Evolutionary conservation across 2,329 filamentous ascomycete species (phyloP).

Genomic region (Exophiala sp.): DNA sequence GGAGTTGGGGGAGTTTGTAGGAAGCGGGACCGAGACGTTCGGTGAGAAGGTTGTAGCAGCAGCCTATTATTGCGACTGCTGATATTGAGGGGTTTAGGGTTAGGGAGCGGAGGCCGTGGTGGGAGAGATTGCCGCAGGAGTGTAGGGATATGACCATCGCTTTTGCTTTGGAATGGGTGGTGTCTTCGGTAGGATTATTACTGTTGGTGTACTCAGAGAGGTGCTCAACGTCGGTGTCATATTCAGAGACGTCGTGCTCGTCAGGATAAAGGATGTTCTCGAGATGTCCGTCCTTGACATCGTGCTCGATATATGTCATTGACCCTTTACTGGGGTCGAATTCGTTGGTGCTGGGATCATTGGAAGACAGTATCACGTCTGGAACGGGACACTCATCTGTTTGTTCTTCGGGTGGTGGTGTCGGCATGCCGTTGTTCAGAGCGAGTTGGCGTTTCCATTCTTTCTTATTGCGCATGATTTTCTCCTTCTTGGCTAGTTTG

Average conservation of each 20-base stretch:
- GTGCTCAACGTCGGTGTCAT: not conserved
- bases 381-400: not conserved
- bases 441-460: slow-evolving; percentile 30
- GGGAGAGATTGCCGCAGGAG: slow-evolving; percentile 95
- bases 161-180: slow-evolving; percentile 1
- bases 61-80: slow-evolving; percentile 93
- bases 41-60: slow-evolving; percentile 95
- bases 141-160: slow-evolving; percentile 89
- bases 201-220: not conserved
- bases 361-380: slow-evolving; percentile 1
- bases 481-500: slow-evolving; percentile 68
- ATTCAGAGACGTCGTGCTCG: not conserved
- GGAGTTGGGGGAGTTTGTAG: slow-evolving; percentile 75
- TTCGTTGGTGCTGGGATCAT: not conserved
- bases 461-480: slow-evolving; percentile 80
- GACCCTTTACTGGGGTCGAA: slow-evolving; percentile 27
- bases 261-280: slow-evolving; percentile 35
- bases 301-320: slow-evolving; percentile 44
- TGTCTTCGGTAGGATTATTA: not conserved
- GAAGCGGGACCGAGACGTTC: slow-evolving; percentile 83
- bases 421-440: slow-evolving; percentile 4
- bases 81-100: slow-evolving; percentile 77
- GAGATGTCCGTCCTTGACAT: slow-evolving; percentile 42
- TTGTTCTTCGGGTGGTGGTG: slow-evolving; percentile 7
- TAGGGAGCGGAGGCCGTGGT: slow-evolving; percentile 85